Evolutionary conservation across 805 yeast genomes (phyloP).

Genomic region (Hanseniaspora vineae): DNA sequence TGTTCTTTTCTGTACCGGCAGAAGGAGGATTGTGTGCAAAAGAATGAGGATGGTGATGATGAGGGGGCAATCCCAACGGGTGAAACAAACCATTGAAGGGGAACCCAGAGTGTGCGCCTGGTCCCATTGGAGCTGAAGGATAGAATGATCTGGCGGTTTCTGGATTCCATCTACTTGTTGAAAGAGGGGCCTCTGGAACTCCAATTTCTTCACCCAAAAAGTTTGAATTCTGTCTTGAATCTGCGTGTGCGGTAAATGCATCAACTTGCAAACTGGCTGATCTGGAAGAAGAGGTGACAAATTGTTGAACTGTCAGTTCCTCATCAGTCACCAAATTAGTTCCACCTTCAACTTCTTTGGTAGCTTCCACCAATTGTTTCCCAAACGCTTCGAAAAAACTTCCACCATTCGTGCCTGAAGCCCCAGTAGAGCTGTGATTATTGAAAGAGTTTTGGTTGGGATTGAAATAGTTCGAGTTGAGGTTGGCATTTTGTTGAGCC

Average conservation of each 20-base stretch:
- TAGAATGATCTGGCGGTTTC: neutral
- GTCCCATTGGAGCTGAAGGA: neutral
- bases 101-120: neutral
- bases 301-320: neutral
- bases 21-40: neutral
- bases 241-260: neutral
- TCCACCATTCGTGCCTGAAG: constrained; percentile 3
- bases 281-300: neutral
- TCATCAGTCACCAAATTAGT: neutral
- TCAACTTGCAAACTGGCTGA: neutral
- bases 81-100: neutral
- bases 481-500: neutral
- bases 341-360: constrained; percentile 17
- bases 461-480: neutral
- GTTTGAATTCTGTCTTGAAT: neutral
- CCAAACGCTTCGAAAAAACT: constrained; percentile 25
- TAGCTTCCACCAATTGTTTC: constrained; percentile 22
- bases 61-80: neutral
- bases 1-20: neutral
- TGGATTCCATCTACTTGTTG: neutral
- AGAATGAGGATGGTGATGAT: neutral
- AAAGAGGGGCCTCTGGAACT: neutral
- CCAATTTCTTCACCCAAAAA: neutral
- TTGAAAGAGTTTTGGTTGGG: neutral
- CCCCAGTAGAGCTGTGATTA: neutral